Conservation (phyloP, 495 filamentous ascomycete genomes). For the Penicillium subrubescens region DNA sequence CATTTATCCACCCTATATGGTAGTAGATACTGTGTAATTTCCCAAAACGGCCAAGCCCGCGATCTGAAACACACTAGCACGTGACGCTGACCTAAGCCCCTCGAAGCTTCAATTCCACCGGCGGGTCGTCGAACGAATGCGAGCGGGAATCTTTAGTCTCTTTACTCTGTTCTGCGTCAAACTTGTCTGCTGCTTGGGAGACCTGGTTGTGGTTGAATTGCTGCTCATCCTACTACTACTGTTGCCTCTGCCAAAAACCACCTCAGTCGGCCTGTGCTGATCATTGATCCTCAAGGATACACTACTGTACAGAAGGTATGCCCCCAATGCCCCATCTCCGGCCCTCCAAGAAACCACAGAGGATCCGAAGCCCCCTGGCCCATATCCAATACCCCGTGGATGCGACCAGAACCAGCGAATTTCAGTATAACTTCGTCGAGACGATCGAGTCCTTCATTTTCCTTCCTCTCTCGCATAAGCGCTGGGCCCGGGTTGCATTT, state of each 20-base stretch:
- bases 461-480: constrained; percentile 19
- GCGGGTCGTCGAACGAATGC: constrained; percentile 1
- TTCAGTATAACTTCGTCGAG: background rate
- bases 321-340: constrained; percentile 14
- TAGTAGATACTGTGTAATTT: background rate
- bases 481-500: constrained; percentile 27
- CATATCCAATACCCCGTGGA: background rate
- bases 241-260: background rate
- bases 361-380: background rate
- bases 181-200: constrained; percentile 6
- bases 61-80: constrained; percentile 44
- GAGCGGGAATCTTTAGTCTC: background rate
- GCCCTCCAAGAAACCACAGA: constrained; percentile 7
- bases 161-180: background rate
- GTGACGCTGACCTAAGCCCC: constrained; percentile 26
- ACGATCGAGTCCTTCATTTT: background rate
- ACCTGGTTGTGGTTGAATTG: background rate
- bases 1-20: background rate
- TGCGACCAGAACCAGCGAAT: background rate
- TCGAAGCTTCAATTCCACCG: constrained; percentile 29
- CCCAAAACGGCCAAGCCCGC: constrained; percentile 21
- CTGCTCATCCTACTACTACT: background rate
- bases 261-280: constrained; percentile 10
- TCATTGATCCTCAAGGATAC: constrained; percentile 7
- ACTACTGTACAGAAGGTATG: constrained; percentile 16